A percentile compares a stretch with the other conserved stretches of the same genome.
Conservation (phyloP, 2,329 filamentous ascomycete species). For the Clonostachys byssicola region DNA sequence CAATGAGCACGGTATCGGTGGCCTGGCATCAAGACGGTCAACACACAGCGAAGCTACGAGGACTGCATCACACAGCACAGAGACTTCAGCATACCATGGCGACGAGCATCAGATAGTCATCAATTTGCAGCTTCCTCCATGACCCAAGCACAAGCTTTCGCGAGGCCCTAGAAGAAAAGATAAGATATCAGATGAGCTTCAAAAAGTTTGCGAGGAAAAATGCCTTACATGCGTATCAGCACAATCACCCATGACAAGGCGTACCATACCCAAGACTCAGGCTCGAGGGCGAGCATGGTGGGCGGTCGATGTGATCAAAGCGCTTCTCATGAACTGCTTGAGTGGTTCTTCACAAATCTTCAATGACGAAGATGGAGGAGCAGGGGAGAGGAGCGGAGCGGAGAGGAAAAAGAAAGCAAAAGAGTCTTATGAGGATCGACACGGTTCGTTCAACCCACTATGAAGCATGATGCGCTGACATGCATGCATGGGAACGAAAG, state of each 20-base stretch:
- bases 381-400: too few species aligned
- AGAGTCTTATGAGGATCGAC: too few species aligned
- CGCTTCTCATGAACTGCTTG: too few species aligned
- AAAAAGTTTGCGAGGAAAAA: not conserved
- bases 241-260: conserved; percentile 4
- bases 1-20: conserved; percentile 50
- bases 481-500: too few species aligned
- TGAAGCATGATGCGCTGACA: too few species aligned
- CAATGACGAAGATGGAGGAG: too few species aligned
- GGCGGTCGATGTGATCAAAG: not conserved
- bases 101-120: conserved; percentile 4
- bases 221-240: conserved; percentile 3
- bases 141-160: conserved; percentile 5
- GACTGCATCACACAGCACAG: not conserved
- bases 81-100: conserved; percentile 2
- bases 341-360: too few species aligned
- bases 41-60: not conserved
- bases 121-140: conserved; percentile 4
- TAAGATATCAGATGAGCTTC: not conserved
- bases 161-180: conserved; percentile 2
- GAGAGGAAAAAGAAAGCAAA: too few species aligned
- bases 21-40: conserved; percentile 13
- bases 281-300: conserved; percentile 2
- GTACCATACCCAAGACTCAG: conserved; percentile 7
- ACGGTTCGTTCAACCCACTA: too few species aligned